Base-by-base conservation (phyloP, 1,284 basidiomycete species). In the Cryptococcus maquisensis region DNA sequence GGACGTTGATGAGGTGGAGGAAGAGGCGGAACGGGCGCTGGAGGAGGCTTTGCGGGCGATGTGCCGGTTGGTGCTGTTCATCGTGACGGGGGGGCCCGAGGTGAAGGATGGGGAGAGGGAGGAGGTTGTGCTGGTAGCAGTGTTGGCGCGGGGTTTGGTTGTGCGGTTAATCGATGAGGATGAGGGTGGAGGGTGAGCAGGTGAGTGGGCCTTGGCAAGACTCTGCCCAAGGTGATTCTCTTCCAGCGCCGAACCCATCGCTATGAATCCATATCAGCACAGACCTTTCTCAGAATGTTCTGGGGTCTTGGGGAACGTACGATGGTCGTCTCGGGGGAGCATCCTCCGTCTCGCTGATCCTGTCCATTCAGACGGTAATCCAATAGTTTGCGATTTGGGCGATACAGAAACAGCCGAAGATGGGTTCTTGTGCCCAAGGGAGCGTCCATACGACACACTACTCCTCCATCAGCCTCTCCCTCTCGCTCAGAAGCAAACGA, bases 191-290 rank as follows among this genome's bases (percentile, higher is more conserved):
- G 40, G 18, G 1, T 15, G n/a, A 10, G 40, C n/a, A 6, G 15
- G n/a, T 3, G 40, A 18, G 10, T 42, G 40, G 18, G 40, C 40
- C n/a, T 20, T 42, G 18, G 40, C 40, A 10, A 42, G 40, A 18
- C 40, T 42, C 9, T 42, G 40, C 10, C 40, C 20, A 0, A 23
- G 40, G 40, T 42, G 20, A 18, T 20, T 23, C 40, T 42, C 40
- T 21, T 61, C 49, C 16, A 58, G 24, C 7, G 60, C 60, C 2
- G 58, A 61, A 6, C 56, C 56, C n/a, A 58, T 28, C 9, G 56
- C 60, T 18, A 54, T 40, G 36, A 56, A 41, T n/a, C 43, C 51
- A n/a, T 18, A 42, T 24, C 21, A 52, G 52, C 10, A n/a, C n/a
- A n/a, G n/a, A n/a, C n/a, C n/a, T n/a, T n/a, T n/a, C n/a, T n/a